Base-by-base conservation (phyloP, 2,329 filamentous ascomycete species). In the Leptographium wingfieldii region DNA sequence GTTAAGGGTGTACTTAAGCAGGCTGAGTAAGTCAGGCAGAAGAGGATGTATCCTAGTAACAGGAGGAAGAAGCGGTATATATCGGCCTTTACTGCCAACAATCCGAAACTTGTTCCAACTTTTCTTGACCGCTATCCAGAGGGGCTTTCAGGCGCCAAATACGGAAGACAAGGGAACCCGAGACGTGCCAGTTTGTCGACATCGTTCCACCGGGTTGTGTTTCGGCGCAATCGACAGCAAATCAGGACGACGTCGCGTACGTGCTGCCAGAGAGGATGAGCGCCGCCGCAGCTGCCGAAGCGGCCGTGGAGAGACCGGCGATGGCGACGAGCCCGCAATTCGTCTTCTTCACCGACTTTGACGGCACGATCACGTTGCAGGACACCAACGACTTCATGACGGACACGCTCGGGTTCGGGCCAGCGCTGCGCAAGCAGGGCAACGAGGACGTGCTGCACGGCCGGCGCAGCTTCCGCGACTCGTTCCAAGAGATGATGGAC, bases 341-440 rank as follows among this genome's bases (percentile, higher is more conserved):
- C 77, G 92, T 99, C 78, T 96, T 99, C 82, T 97, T 97, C 79
- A 96, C 92, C 67, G 94, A 99, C 76, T 97, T 97, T 71, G 94
- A 99, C 74, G 94, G 94, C 69, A 97, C 92, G 59, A 92, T 96
- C 71, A 96, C 92, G 56, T 80, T 79, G 59, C 77, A 81, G 68
- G 83, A 86, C 73, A 81, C 77, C 70, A 86, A 85, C 70, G 82
- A 83, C 73, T 82, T 73, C 72, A 77, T 92, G 84, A 96, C 92
- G 61, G 94, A 97, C 77, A 94, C 89, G 74, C 81, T 96, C 63
- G 94, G 94, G 63, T 96, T 86, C 70, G 94, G 94, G 57, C 69
- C 73, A 33, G 83, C 81, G 63, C 81, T 83, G 66, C 90, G 94
- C 64, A 80, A 80, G 60, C 74, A 85, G 70, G 83, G 84, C 65